A percentile compares a stretch with the other conserved stretches of the same genome.
These are phyloP conservation scores for Xylaria nigripes DNA, from an alignment of 495 filamentous ascomycete genomes.

Conservation along the genomic window DNA sequence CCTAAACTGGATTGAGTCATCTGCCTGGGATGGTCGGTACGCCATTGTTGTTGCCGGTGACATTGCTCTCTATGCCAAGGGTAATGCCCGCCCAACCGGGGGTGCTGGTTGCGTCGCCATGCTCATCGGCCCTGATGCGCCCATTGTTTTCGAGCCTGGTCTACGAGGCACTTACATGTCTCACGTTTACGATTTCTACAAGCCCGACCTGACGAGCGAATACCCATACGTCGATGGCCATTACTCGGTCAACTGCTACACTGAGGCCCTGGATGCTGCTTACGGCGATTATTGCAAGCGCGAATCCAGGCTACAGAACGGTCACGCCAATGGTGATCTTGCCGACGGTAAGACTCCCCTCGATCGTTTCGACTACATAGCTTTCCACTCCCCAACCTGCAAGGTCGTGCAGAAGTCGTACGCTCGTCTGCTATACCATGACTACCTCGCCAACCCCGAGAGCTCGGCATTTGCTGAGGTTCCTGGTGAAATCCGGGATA, in stretches of 20 bases:
- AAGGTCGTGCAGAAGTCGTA: conserved; percentile 96
- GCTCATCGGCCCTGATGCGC: conserved; percentile 88
- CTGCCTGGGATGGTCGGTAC: conserved; percentile 92
- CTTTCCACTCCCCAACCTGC: conserved; percentile 96
- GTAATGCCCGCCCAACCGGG: conserved; percentile 87
- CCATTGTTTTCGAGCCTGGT: conserved; percentile 84
- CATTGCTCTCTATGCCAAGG: conserved; percentile 97
- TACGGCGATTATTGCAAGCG: conserved; percentile 92
- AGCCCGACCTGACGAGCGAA: conserved; percentile 95
- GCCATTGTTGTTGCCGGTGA: conserved; percentile 92
- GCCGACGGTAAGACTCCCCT: conserved; percentile 58
- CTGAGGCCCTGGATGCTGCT: conserved; percentile 86
- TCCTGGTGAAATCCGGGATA: conserved; percentile 71
- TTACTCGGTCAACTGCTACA: conserved; percentile 92
- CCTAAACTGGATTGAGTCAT: conserved; percentile 97
- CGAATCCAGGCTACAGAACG: conserved; percentile 61
- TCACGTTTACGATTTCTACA: conserved; percentile 99
- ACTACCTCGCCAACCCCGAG: conserved; percentile 74
- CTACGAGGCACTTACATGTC: conserved; percentile 87
- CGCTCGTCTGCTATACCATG: conserved; percentile 92
- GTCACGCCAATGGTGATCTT: conserved; percentile 47
- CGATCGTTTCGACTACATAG: conserved; percentile 92
- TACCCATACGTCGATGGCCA: conserved; percentile 97
- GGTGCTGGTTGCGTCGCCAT: conserved; percentile 93
- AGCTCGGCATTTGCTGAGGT: conserved; percentile 77